These are phyloP conservation scores for Sporothrix inflata DNA, from an alignment of 2,329 filamentous ascomycete species.

Conservation along the genomic window DNA sequence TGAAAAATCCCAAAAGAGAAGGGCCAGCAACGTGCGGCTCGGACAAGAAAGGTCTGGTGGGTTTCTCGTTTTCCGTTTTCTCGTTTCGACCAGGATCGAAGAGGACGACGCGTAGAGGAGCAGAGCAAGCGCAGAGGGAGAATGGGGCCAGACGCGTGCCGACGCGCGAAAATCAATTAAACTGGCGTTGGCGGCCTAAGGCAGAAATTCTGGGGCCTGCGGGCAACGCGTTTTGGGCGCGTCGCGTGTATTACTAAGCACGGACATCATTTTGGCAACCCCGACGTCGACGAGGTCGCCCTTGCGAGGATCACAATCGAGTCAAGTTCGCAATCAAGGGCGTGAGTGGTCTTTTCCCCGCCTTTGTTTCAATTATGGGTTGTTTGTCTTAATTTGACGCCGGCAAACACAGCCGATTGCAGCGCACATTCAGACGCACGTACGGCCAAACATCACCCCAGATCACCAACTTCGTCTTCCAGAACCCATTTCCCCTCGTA, in stretches of 20 bases:
- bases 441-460: background rate
- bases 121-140: background rate
- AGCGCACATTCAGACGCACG: too few relatives aligned
- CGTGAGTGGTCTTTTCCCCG: too few relatives aligned
- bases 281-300: background rate
- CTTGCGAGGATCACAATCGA: background rate
- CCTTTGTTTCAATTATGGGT: too few relatives aligned
- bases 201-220: slow-evolving; percentile 9
- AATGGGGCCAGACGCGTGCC: slow-evolving; percentile 16
- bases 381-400: too few relatives aligned
- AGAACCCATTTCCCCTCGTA: background rate
- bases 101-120: background rate
- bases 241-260: slow-evolving; percentile 17
- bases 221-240: background rate
- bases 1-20: background rate
- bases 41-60: background rate
- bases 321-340: background rate
- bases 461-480: background rate
- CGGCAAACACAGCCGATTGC: too few relatives aligned
- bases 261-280: background rate
- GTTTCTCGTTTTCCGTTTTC: background rate
- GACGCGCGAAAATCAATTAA: slow-evolving; percentile 29
- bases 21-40: background rate
- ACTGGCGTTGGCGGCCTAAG: slow-evolving; percentile 9
- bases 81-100: slow-evolving; percentile 9